These are phyloP conservation scores for Hemisphaericaspora subhashii DNA, from an alignment of 1,139 yeast species.

Conservation along the genomic window DNA sequence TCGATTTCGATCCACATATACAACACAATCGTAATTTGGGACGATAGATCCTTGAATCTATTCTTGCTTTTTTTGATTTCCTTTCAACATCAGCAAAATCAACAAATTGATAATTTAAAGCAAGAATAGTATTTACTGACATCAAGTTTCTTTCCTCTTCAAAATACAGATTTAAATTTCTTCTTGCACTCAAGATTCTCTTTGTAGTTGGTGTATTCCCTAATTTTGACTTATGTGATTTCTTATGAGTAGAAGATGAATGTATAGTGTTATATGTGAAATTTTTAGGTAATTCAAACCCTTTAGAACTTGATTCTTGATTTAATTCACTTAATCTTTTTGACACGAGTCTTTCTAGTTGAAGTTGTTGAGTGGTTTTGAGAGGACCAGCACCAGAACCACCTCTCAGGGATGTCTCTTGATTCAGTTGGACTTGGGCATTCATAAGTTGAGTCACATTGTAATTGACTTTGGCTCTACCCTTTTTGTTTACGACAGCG, in stretches of 20 bases:
- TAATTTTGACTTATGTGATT: conserved; percentile 28
- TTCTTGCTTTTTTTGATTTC: conserved; percentile 13
- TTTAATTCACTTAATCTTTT: conserved; percentile 39
- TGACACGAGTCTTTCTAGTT: conserved; percentile 40
- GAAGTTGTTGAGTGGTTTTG: conserved; percentile 46
- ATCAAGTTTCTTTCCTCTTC: conserved; percentile 50
- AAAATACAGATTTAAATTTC: conserved; percentile 47
- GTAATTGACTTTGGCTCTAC: conserved; percentile 46
- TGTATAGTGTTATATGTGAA: conserved; percentile 38
- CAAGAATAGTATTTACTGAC: conserved; percentile 42
- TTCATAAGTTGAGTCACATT: conserved; percentile 47
- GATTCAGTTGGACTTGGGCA: conserved; percentile 40
- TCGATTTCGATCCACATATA: conserved; percentile 41
- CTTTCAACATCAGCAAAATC: conserved; percentile 26
- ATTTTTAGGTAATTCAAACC: conserved; percentile 45
- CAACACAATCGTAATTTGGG: conserved; percentile 44
- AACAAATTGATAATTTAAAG: conserved; percentile 42
- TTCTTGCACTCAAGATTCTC: conserved; percentile 43
- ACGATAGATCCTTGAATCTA: conserved; percentile 22
- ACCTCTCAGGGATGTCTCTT: conserved; percentile 14
- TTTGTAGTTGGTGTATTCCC: conserved; percentile 51
- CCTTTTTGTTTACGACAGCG: conserved; percentile 19
- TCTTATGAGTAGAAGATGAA: conserved; percentile 20
- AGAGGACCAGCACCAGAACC: conserved; percentile 36
- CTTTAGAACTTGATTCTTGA: conserved; percentile 29